Evolutionary conservation across 371 early-diverging fungal genomes (phyloP).

Genomic region (Actinomucor elegans): DNA sequence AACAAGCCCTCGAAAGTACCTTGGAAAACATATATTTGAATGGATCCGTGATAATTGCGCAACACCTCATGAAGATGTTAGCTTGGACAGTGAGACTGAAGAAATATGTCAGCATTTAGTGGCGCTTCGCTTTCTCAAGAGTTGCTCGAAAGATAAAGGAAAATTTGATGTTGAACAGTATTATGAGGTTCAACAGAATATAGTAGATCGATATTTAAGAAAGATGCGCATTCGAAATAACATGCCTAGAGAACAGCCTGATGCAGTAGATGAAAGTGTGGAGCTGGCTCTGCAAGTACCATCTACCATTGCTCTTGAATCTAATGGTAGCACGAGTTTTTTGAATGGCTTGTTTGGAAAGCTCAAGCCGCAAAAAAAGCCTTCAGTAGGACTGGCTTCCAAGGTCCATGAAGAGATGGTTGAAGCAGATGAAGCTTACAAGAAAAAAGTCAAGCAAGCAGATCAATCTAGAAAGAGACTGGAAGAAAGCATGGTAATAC

Average conservation of each 20-base stretch:
- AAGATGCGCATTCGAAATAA: slow-evolving; percentile 10
- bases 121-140: slow-evolving; percentile 6
- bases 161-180: not conserved
- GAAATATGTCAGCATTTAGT: slow-evolving; percentile 17
- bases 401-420: slow-evolving; percentile 30
- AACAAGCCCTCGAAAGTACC: not conserved
- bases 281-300: slow-evolving; percentile 5
- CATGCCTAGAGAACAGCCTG: not conserved
- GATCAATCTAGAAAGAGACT: slow-evolving; percentile 59
- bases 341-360: not conserved
- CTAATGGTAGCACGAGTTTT: not conserved
- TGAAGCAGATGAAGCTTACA: slow-evolving; percentile 61
- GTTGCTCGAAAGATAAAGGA: not conserved
- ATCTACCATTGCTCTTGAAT: not conserved
- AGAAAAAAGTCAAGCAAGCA: slow-evolving; percentile 52
- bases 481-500: slow-evolving; percentile 62
- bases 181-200: slow-evolving; percentile 17
- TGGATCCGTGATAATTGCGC: slow-evolving; percentile 13
- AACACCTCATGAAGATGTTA: not conserved
- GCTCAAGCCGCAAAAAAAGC: not conserved
- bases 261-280: not conserved
- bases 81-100: not conserved
- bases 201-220: slow-evolving; percentile 12
- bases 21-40: slow-evolving; percentile 12
- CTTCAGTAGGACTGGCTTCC: not conserved